Base-by-base conservation (phyloP, 305 asterid genomes). In the Fraxinus albicans region DNA sequence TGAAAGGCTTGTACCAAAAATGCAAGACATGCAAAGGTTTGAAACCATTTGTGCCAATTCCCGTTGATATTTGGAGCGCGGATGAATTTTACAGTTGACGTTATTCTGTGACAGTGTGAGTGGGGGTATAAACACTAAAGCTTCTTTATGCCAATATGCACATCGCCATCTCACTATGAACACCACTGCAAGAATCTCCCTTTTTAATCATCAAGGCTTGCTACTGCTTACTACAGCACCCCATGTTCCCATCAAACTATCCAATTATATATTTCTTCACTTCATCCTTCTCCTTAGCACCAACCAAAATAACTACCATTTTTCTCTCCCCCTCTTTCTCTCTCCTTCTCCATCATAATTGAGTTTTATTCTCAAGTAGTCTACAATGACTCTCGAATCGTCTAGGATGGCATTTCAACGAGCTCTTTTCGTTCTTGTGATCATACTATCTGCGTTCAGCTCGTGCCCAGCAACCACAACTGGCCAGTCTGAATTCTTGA, bases 41-140 rank as follows among this genome's bases (percentile, higher is more conserved):
- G 50, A 42, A 42, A 42, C 55, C 55, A 44, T 44, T 44, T 10
- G n/a, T 10, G 55, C 55, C 53, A 44, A 44, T 44, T 44, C 12
- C n/a, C 55, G n/a, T 44, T 44, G 55, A 44, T 12, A 12, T 12
- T 44, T 10, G 17, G 55, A 12, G 4, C 15, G 15, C 3, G 55
- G 17, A 42, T 13, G 58, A 13, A 13, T 85, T 86, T 13, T 91
- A 92, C 97, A 95, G 99, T 88, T 95, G 79, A 94, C 87, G 79
- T 85, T 91, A 93, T 91, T 90, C 92, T 80, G 84, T 65, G 77
- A 88, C 72, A 81, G 88, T 85, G 84, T 84, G 81, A 84, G 93
- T 88, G 92, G 90, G 80, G 80, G 90, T 83, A 91, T 89, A 88
- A 87, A 81, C 89, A 89, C 86, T 89, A 67, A 91, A 92, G 93